These are phyloP conservation scores for Paxillus rubicundulus DNA, from an alignment of 768 basidiomycete species.

Conservation along the genomic window DNA sequence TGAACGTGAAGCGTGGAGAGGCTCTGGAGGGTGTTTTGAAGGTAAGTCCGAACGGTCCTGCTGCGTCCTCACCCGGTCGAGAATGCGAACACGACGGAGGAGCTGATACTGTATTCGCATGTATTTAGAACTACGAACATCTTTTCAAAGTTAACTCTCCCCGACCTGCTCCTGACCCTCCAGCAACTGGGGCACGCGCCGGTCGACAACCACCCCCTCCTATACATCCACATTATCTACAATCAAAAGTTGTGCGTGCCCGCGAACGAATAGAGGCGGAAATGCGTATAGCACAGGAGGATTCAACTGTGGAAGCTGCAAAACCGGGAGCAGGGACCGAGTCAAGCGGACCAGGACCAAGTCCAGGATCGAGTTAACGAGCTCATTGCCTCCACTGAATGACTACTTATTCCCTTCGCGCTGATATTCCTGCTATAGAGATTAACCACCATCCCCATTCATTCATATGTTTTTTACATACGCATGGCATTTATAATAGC, in stretches of 20 bases:
- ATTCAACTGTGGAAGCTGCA: conserved; percentile 8
- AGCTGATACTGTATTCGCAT: conserved; percentile 4
- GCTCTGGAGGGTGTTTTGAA: conserved; percentile 65
- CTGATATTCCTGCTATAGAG: conserved; percentile 17
- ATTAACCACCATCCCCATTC: conserved; percentile 26
- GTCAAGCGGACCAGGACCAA: conserved; percentile 12
- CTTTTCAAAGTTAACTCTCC: conserved; percentile 89
- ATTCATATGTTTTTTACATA: conserved; percentile 16
- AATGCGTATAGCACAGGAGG: conserved; percentile 33
- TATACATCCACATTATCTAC: conserved; percentile 84
- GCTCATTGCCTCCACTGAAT: background rate
- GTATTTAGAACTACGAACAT: conserved; percentile 80
- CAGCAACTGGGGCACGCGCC: conserved; percentile 35
- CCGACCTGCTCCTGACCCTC: conserved; percentile 50
- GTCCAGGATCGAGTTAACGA: conserved; percentile 19
- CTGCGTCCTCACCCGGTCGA: background rate
- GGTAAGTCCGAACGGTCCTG: conserved; percentile 41
- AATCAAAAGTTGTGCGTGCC: conserved; percentile 95
- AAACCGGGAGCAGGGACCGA: conserved; percentile 18
- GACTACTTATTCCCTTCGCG: conserved; percentile 14
- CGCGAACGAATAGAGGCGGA: conserved; percentile 95
- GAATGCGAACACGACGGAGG: background rate
- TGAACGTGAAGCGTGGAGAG: conserved; percentile 82
- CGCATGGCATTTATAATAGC: conserved; percentile 10
- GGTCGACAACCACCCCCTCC: conserved; percentile 44